A percentile compares a stretch with the other conserved stretches of the same genome.
These are phyloP conservation scores for Yamadazyma phyllophila DNA, from an alignment of 805 yeast genomes.

Conservation along the genomic window DNA sequence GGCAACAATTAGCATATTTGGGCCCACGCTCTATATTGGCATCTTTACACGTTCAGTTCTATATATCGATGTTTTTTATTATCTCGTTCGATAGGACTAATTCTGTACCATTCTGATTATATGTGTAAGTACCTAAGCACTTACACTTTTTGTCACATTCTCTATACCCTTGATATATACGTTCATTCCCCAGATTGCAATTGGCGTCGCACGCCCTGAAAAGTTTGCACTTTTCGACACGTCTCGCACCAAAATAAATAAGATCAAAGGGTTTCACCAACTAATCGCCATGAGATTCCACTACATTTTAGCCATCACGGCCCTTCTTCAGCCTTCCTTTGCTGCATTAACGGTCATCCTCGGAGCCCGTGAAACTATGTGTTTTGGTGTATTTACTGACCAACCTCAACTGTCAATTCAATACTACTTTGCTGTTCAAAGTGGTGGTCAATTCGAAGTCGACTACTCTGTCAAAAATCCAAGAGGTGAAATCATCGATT, in stretches of 20 bases:
- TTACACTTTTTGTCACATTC: no score
- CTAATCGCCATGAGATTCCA: conserved; percentile 2
- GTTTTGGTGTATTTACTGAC: conserved; percentile 69
- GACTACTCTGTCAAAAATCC: conserved; percentile 68
- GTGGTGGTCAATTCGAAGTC: conserved; percentile 77
- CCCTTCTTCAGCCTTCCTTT: conserved; percentile 26
- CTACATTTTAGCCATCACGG: not conserved
- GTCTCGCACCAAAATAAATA: not conserved
- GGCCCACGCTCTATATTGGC: no score
- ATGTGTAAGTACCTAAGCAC: no score
- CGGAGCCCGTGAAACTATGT: conserved; percentile 71
- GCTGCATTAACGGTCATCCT: conserved; percentile 72
- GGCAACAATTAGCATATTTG: no score
- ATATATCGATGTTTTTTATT: no score
- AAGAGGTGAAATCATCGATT: conserved; percentile 48
- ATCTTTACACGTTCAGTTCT: no score
- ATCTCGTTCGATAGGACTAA: no score
- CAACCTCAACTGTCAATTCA: conserved; percentile 59
- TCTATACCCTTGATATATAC: no score
- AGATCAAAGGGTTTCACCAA: not conserved
- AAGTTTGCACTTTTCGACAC: not conserved
- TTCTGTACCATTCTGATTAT: no score
- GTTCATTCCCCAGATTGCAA: not conserved
- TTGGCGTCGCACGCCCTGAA: not conserved
- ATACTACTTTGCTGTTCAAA: conserved; percentile 79